A percentile compares a stretch with the other conserved stretches of the same genome.
Conservation (phyloP, 2,329 filamentous ascomycete species). For the Cercospora zeina region DNA sequence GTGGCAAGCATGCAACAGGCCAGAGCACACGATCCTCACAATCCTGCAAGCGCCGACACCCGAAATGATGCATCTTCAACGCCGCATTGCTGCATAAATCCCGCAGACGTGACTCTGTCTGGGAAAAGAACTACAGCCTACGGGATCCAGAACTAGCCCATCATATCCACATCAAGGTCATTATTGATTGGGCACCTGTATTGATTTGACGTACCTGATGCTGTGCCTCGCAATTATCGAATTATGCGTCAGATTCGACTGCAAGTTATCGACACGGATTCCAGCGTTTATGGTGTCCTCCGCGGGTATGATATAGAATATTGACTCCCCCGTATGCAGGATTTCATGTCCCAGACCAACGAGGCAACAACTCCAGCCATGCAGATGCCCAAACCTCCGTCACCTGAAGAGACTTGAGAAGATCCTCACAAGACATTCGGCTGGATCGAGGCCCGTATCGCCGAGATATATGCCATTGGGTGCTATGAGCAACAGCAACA, state of each 20-base stretch:
- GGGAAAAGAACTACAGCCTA: background rate
- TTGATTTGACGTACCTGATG: background rate
- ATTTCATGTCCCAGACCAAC: background rate
- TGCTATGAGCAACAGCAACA: background rate
- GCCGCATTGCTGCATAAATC: background rate
- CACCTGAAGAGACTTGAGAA: background rate
- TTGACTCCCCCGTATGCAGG: background rate
- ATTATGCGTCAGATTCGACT: background rate
- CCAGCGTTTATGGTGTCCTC: background rate
- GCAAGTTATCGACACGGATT: background rate
- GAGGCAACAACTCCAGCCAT: background rate
- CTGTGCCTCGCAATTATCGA: background rate
- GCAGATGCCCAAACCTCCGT: background rate
- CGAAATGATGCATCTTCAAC: background rate
- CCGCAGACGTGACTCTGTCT: background rate
- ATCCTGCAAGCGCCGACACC: background rate
- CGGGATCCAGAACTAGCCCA: background rate
- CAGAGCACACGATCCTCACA: background rate
- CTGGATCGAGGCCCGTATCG: background rate
- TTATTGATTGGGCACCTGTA: background rate
- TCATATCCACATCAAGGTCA: background rate
- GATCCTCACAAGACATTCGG: background rate
- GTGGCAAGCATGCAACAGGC: background rate
- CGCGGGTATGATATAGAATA: background rate
- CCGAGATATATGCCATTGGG: background rate